Base-by-base conservation (phyloP, 805 yeast genomes). In the Candida tibetensis region DNA sequence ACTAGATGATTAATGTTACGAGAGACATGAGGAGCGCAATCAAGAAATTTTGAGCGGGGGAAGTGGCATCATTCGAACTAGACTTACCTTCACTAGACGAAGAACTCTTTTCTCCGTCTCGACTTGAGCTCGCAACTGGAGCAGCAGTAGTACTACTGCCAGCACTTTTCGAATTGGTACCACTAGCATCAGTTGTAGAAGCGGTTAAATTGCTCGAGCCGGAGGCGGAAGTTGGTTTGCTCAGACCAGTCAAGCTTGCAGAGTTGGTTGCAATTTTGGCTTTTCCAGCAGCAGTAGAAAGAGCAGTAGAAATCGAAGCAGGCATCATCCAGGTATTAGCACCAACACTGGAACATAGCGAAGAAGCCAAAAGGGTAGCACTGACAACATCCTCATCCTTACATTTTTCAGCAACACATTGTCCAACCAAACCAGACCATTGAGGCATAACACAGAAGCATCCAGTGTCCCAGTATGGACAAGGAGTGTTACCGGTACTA, bases 381-480 rank as follows among this genome's bases (percentile, higher is more conserved):
- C 41, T 36, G 17, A 40, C 58, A 26, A 72, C 64, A 33, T 62
- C 74, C 1, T 42, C 23, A 14, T 69, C 74, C 4, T 43, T 19
- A 49, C 77, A 71, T 18, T 51, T 45, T 14, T 51, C 40, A 21
- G 71, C 74, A 38, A 71, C 48, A 49, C 77, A 71, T 27, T 59
- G 58, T 17, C 64, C 76, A 8, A 71, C 75, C 37, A 47, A 40
- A 5, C 72, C 72, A 26, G 66, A 58, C 70, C 71, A 71, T 43
- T 62, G 68, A 12, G 74, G 69, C 72, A 71, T 69, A 21, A 70
- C 71, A 49, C 76, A 71, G 34, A 71, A 59, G 44, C 77, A 71
- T 6, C 77, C 77, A 19, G 76, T 68, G 46, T 71, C 77, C 76
- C 76, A 71, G 52, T 71, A 69, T 32, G 77, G 77, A 46, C 77